Evolutionary conservation across 352 stramenopile species (phyloP).

Genomic region (Peronospora belbahrii): DNA sequence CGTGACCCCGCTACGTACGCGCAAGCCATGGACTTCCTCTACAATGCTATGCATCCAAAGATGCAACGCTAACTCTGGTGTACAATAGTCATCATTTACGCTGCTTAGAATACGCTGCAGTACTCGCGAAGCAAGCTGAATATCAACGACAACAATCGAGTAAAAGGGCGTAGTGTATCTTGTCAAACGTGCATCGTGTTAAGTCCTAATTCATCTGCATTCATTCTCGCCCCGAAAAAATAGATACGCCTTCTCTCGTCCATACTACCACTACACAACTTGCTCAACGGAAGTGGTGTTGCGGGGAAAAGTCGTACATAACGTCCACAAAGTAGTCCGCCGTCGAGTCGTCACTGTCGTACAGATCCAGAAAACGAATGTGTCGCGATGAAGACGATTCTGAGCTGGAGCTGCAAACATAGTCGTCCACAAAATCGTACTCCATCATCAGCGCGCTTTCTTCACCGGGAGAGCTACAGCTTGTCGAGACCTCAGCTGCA

Average conservation of each 20-base stretch:
- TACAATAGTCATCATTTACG: constrained; percentile 6
- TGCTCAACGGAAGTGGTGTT: constrained; percentile 19
- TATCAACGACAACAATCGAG: constrained; percentile 1
- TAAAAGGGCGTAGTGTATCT: constrained; percentile 4
- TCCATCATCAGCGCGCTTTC: constrained; percentile 43
- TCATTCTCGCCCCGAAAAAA: constrained; percentile 3
- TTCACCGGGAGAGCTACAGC: constrained; percentile 13
- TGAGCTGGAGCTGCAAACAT: constrained; percentile 26
- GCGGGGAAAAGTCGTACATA: constrained; percentile 43
- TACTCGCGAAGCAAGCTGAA: constrained; percentile 1
- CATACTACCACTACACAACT: neutral
- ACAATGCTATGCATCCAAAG: constrained; percentile 32
- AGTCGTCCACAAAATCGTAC: constrained; percentile 81
- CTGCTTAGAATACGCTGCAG: neutral
- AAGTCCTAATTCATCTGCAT: neutral
- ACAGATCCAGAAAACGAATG: constrained; percentile 59
- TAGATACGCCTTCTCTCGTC: constrained; percentile 9
- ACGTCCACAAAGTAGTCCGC: constrained; percentile 64
- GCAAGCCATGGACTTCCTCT: constrained; percentile 61
- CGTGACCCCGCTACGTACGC: constrained; percentile 40
- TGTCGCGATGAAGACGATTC: constrained; percentile 43
- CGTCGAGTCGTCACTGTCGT: constrained; percentile 39
- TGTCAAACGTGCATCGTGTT: constrained; percentile 8
- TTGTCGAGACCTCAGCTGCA: constrained; percentile 17
- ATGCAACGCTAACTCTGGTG: constrained; percentile 12